These are phyloP conservation scores for Camelina neglecta DNA, from an alignment of 345 rosid species.

Conservation along the genomic window DNA sequence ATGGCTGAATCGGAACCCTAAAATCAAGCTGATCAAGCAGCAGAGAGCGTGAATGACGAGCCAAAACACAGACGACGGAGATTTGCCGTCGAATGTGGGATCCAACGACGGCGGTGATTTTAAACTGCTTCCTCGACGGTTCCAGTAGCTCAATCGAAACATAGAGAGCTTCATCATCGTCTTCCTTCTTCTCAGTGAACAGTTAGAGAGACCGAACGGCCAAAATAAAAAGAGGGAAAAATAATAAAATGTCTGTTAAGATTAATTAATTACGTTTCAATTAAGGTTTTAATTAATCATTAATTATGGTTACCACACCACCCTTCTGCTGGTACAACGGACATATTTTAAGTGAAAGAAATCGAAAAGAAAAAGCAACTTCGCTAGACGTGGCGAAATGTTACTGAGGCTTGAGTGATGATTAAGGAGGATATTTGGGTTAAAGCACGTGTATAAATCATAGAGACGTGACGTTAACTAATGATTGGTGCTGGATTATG, in stretches of 20 bases:
- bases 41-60: constrained; percentile 74
- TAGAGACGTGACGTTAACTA: constrained; percentile 8
- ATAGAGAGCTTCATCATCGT: constrained; percentile 81
- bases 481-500: constrained; percentile 28
- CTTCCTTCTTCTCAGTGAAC: neutral
- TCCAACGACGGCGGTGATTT: constrained; percentile 57
- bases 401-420: constrained; percentile 16
- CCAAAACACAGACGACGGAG: constrained; percentile 84
- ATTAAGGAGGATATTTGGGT: constrained; percentile 23
- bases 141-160: constrained; percentile 73
- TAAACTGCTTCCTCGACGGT: constrained; percentile 68
- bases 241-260: constrained; percentile 20
- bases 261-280: constrained; percentile 27
- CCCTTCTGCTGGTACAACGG: constrained; percentile 41
- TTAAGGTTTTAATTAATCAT: constrained; percentile 14
- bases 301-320: constrained; percentile 12
- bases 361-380: constrained; percentile 25
- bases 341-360: constrained; percentile 14
- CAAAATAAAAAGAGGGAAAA: constrained; percentile 29
- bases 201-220: constrained; percentile 18
- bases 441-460: constrained; percentile 32
- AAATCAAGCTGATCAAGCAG: constrained; percentile 85
- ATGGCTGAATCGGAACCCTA: constrained; percentile 95
- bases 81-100: constrained; percentile 65
- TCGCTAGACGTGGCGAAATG: constrained; percentile 35